These are phyloP conservation scores for Aristolochia californica DNA, from an alignment of 164 flowering plant species.

Conservation along the genomic window DNA sequence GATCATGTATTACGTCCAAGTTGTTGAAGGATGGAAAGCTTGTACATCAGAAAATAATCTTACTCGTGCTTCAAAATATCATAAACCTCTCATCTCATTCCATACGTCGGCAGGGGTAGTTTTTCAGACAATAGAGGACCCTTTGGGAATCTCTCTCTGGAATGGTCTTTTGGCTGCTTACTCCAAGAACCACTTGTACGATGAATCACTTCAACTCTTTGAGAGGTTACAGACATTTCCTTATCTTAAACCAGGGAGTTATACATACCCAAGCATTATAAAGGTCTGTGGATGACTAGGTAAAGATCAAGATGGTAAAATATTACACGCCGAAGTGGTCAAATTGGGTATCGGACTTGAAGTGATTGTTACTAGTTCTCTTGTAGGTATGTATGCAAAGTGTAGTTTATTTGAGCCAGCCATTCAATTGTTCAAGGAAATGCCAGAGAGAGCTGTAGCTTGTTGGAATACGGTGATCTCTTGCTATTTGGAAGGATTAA, in stretches of 20 bases:
- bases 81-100: constrained; percentile 41
- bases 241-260: constrained; percentile 37
- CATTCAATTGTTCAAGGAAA: constrained; percentile 43
- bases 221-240: constrained; percentile 19
- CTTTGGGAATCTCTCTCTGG: constrained; percentile 59
- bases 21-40: constrained; percentile 16
- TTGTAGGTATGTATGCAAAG: constrained; percentile 44
- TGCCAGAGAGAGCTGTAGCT: constrained; percentile 49
- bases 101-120: constrained; percentile 35
- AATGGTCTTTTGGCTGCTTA: constrained; percentile 48
- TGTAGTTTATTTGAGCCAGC: constrained; percentile 32
- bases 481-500: constrained; percentile 52
- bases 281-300: constrained; percentile 53
- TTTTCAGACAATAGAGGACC: constrained; percentile 29
- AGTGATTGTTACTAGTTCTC: constrained; percentile 49
- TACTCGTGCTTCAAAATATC: constrained; percentile 24
- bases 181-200: constrained; percentile 37
- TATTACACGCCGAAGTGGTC: constrained; percentile 34
- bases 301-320: constrained; percentile 24
- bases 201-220: constrained; percentile 39
- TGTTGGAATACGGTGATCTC: constrained; percentile 69
- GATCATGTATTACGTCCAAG: constrained; percentile 8
- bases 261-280: constrained; percentile 51
- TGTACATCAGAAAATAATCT: constrained; percentile 17
- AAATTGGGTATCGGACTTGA: constrained; percentile 36